Percentiles rank a stretch among this genome's conserved stretches.
These are phyloP conservation scores for Puccinia hordei DNA, from an alignment of 1,284 basidiomycete species.

Conservation along the genomic window DNA sequence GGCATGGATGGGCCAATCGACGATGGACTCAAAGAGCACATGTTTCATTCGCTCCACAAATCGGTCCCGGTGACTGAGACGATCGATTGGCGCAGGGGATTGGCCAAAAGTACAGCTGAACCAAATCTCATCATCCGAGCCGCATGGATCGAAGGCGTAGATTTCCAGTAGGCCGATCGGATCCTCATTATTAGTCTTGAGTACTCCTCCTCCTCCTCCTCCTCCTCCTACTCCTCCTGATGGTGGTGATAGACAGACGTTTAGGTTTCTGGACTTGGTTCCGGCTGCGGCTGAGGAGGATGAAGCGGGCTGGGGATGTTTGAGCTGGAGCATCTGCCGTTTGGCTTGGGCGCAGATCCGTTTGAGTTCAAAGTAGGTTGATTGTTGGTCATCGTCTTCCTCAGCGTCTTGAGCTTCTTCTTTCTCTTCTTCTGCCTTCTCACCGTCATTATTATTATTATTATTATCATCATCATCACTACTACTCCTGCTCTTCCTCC, in stretches of 20 bases:
- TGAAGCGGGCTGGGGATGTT: not conserved
- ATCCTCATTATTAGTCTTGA: not conserved
- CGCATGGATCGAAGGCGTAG: not conserved
- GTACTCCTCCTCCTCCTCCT: no score
- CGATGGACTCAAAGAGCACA: slow-evolving; percentile 31
- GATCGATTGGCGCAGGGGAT: not conserved
- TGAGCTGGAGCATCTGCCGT: not conserved
- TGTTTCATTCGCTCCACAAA: slow-evolving; percentile 38
- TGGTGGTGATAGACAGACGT: slow-evolving; percentile 4
- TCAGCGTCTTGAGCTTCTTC: not conserved
- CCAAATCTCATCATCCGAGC: not conserved
- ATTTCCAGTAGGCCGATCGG: not conserved
- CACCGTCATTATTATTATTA: not conserved
- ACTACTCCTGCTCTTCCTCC: no score
- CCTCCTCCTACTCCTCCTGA: not conserved
- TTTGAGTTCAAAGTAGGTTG: slow-evolving; percentile 3
- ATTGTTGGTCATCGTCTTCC: not conserved
- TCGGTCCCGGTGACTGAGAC: slow-evolving; percentile 3
- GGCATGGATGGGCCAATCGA: slow-evolving; percentile 40
- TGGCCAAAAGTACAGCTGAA: not conserved
- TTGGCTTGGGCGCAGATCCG: not conserved
- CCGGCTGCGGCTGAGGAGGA: not conserved
- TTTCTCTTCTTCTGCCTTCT: not conserved
- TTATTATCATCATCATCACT: no score
- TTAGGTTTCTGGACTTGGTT: not conserved